A percentile compares a stretch with the other conserved stretches of the same genome.
Conservation (phyloP, 2,329 filamentous ascomycete species). For the Sporothrix variecibatus region DNA sequence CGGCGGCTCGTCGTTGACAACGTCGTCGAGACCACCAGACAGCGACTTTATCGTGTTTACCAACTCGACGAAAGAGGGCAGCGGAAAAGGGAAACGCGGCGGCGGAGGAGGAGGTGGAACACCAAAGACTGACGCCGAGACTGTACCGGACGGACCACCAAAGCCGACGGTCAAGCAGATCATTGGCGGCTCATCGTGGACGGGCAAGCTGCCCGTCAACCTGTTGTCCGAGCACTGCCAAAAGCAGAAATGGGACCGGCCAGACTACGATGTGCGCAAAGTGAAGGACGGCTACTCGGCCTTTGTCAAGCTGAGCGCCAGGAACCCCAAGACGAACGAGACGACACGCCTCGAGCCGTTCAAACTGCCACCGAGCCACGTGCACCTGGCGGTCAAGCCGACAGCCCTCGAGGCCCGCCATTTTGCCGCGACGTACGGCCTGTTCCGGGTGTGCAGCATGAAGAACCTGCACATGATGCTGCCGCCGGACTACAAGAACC, state of each 20-base stretch:
- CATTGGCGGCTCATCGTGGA: conserved; percentile 95
- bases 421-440: conserved; percentile 86
- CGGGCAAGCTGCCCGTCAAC: conserved; percentile 92
- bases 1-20: background rate
- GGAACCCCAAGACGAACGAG: conserved; percentile 81
- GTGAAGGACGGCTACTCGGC: conserved; percentile 74
- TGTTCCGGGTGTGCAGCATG: conserved; percentile 92
- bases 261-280: conserved; percentile 83
- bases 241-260: conserved; percentile 92
- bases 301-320: conserved; percentile 74
- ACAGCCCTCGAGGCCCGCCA: conserved; percentile 89
- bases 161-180: conserved; percentile 73
- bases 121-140: conserved; percentile 33
- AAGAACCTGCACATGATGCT: conserved; percentile 94
- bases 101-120: conserved; percentile 5
- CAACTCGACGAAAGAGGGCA: conserved; percentile 57
- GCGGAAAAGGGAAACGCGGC: conserved; percentile 43
- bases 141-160: conserved; percentile 45
- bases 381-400: conserved; percentile 72
- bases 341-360: conserved; percentile 75
- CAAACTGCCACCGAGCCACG: conserved; percentile 74
- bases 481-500: conserved; percentile 81
- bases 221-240: conserved; percentile 92
- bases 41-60: conserved; percentile 59
- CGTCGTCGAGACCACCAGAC: conserved; percentile 42